Conservation (phyloP, 2,329 filamentous ascomycete genomes). For the Myrmaecium sp. region DNA sequence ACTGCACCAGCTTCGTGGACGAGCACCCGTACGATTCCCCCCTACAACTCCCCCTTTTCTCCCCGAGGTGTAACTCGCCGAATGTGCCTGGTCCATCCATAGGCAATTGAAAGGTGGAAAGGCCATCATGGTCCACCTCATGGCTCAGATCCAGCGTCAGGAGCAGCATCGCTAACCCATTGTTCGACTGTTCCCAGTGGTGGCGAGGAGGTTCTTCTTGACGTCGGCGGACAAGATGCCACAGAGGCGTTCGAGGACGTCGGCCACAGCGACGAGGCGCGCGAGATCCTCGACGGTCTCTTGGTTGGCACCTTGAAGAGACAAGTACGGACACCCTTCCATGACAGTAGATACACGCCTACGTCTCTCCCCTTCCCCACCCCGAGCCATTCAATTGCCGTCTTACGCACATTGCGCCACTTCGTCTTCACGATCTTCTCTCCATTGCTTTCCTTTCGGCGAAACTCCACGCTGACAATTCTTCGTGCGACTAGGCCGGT, state of each 20-base stretch:
- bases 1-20: constrained; percentile 75
- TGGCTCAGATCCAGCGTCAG: too few relatives aligned
- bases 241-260: constrained; percentile 99
- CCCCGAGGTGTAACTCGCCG: too few relatives aligned
- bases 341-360: neutral
- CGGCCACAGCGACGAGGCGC: constrained; percentile 95
- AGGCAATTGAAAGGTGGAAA: too few relatives aligned
- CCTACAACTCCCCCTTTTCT: constrained; percentile 3
- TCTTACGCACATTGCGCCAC: neutral
- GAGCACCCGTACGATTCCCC: constrained; percentile 65
- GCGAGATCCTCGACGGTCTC: constrained; percentile 61
- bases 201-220: constrained; percentile 94
- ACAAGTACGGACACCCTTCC: constrained; percentile 13
- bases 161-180: too few relatives aligned
- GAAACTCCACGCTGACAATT: too few relatives aligned
- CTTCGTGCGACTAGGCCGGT: constrained; percentile 39
- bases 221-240: constrained; percentile 87
- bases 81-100: too few relatives aligned
- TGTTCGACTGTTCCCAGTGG: constrained; percentile 41
- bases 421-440: neutral
- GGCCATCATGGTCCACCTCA: too few relatives aligned
- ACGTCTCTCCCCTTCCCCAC: neutral
- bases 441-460: constrained; percentile 6
- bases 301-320: constrained; percentile 21
- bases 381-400: neutral